Evolutionary conservation across 805 yeast genomes (phyloP), one percentile per base, ranked within the genome.

Genomic region (Sugiyamaella valdiviana): DNA sequence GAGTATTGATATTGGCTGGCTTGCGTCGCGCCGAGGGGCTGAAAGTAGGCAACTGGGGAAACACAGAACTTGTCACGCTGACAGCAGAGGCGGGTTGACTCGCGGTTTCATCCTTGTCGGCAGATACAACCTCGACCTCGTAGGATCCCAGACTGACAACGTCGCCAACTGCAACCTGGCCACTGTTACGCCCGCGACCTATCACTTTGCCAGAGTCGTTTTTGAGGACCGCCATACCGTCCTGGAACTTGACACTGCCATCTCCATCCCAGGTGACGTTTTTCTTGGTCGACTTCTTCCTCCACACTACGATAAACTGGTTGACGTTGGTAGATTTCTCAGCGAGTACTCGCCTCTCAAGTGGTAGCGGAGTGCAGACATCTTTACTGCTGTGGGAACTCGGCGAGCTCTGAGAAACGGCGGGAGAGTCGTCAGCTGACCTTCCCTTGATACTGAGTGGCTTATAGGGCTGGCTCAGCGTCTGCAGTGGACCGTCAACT

Each of bases 201-300:
- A 61, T 14, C 12, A 41, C 42, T n/a, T 48, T 50, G 1, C 57
- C 60, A 3, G 39, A 21, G 9, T 58, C 65, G 44, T 59, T 61
- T 39, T 59, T 58, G 7, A 68, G 41, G 0, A 57, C 26, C 1
- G 61, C 63, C 2, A 35, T 16, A 1, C 51, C 53, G 15, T 54
- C 52, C 10, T 45, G 49, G 24, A 53, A 52, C n/a, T 66, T 57
- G 14, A 83, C 67, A 29, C 68, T 65, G 0, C 96, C 98, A 67
- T 93, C 98, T 2, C 95, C 95, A 48, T 87, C 95, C 99, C 99
- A 93, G 0, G 88, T 81, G 62, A 90, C 90, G 63, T 89, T 80
- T 71, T 91, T 88, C 66, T 85, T 87, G 26, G 68, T 72, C 0
- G 91, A 71, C 38, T 73, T 72, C 63, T 87, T 88, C 29, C 99